Evolutionary conservation across 306 rosid species (phyloP).

Genomic region (Canavalia ensiformis): DNA sequence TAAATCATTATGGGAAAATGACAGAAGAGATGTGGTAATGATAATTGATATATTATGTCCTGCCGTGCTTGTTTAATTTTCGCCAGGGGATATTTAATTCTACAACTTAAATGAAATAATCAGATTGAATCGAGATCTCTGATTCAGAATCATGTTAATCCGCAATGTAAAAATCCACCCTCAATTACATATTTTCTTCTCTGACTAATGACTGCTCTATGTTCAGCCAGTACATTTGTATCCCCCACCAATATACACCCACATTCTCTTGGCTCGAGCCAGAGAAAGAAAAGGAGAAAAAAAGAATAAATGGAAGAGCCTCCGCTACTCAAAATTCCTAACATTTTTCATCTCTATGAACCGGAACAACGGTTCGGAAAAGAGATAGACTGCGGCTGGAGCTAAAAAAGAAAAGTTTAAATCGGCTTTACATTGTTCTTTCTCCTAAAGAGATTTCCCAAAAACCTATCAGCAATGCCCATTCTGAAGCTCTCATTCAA

Average conservation of each 20-base stretch:
- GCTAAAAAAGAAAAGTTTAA: slow-evolving; percentile 21
- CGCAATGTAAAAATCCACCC: slow-evolving; percentile 72
- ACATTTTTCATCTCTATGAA: slow-evolving; percentile 54
- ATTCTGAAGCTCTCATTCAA: not conserved
- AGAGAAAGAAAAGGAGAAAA: slow-evolving; percentile 43
- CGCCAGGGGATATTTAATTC: not conserved
- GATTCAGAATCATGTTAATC: slow-evolving; percentile 59
- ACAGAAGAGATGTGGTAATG: not conserved
- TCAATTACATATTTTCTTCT: slow-evolving; percentile 53
- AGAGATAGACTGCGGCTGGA: slow-evolving; percentile 21
- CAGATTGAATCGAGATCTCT: not conserved
- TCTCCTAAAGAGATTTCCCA: slow-evolving; percentile 43
- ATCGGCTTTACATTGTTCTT: slow-evolving; percentile 39
- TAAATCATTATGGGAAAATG: not conserved
- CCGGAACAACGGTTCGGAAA: slow-evolving; percentile 37
- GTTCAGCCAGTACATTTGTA: slow-evolving; percentile 68
- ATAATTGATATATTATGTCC: not conserved
- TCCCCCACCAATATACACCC: slow-evolving; percentile 89
- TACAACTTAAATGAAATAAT: slow-evolving; percentile 1
- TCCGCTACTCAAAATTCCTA: slow-evolving; percentile 69
- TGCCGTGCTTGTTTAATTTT: not conserved
- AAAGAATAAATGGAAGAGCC: slow-evolving; percentile 55
- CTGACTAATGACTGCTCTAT: slow-evolving; percentile 63
- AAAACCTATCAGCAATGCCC: not conserved
- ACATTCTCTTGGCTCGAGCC: slow-evolving; percentile 47